These are phyloP conservation scores for Colletotrichum simmondsii DNA, from an alignment of 2,329 filamentous ascomycete species.

Conservation along the genomic window DNA sequence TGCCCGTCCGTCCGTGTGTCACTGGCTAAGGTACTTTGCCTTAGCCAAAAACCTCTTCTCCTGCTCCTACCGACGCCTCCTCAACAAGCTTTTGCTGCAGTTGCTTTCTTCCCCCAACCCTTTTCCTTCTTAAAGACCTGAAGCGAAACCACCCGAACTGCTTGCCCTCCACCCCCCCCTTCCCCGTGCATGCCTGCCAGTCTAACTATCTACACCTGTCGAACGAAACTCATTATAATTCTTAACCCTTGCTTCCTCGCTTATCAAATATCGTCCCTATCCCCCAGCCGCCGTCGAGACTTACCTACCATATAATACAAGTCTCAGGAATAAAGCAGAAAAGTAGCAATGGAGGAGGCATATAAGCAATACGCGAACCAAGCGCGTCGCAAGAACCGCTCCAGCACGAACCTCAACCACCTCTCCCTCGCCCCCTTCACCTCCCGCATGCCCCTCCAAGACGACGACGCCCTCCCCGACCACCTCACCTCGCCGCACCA, in stretches of 20 bases:
- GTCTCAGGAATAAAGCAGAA: not conserved
- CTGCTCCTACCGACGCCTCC: slow-evolving; percentile 10
- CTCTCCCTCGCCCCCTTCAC: slow-evolving; percentile 74
- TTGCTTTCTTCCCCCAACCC: slow-evolving; percentile 18
- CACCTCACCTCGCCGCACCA: slow-evolving; percentile 45
- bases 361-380: slow-evolving; percentile 70
- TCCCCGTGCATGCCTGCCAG: not conserved
- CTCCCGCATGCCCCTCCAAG: slow-evolving; percentile 67
- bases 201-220: not conserved
- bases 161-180: not conserved
- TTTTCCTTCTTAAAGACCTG: slow-evolving; percentile 24
- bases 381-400: slow-evolving; percentile 67
- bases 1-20: not conserved
- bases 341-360: slow-evolving; percentile 64
- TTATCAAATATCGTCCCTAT: not conserved
- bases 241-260: not conserved
- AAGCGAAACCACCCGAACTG: slow-evolving; percentile 33
- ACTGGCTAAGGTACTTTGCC: not conserved
- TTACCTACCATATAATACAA: not conserved
- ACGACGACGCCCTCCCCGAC: slow-evolving; percentile 59
- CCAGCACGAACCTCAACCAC: slow-evolving; percentile 68
- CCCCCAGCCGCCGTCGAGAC: not conserved
- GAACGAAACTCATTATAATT: slow-evolving; percentile 3
- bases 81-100: slow-evolving; percentile 31
- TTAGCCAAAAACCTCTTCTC: not conserved